Percentiles rank a stretch among this genome's conserved stretches.
Evolutionary conservation across 257 asterid genomes (phyloP).

Genomic region (Cinchona pubescens): DNA sequence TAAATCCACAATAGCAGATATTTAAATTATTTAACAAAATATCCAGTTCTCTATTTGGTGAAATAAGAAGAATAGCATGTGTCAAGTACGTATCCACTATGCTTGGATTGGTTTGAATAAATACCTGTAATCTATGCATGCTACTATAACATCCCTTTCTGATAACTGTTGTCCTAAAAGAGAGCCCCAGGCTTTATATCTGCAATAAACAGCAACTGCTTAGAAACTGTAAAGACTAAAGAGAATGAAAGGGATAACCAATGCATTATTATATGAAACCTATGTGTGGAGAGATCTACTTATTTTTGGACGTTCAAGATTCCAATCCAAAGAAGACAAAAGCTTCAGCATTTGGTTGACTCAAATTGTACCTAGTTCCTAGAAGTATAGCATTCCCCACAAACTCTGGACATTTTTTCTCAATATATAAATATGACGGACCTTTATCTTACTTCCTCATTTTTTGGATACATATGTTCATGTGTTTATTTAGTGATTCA

Average conservation of each 20-base stretch:
- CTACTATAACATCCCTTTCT: slow-evolving; percentile 92
- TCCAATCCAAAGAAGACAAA: background rate
- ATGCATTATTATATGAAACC: background rate
- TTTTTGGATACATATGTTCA: too few relatives aligned
- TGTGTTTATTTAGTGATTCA: too few relatives aligned
- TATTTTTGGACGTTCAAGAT: too few relatives aligned
- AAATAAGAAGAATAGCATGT: background rate
- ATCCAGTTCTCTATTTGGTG: background rate
- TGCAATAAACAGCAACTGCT: slow-evolving; percentile 32
- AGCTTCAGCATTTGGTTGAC: background rate
- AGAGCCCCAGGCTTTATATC: slow-evolving; percentile 99
- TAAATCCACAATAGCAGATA: background rate
- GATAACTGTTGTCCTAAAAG: slow-evolving; percentile 86
- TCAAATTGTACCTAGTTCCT: too few relatives aligned
- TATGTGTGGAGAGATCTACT: background rate
- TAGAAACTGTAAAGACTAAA: slow-evolving; percentile 9
- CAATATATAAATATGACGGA: too few relatives aligned
- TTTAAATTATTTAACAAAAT: background rate
- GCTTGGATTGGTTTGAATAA: slow-evolving; percentile 10
- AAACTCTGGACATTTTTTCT: too few relatives aligned
- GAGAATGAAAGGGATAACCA: background rate
- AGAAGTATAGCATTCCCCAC: too few relatives aligned
- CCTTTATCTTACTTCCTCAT: too few relatives aligned
- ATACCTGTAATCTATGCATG: slow-evolving; percentile 98
- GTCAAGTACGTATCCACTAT: background rate